Conservation (phyloP, 139 green algal species). For the Asterochloris erici region DNA sequence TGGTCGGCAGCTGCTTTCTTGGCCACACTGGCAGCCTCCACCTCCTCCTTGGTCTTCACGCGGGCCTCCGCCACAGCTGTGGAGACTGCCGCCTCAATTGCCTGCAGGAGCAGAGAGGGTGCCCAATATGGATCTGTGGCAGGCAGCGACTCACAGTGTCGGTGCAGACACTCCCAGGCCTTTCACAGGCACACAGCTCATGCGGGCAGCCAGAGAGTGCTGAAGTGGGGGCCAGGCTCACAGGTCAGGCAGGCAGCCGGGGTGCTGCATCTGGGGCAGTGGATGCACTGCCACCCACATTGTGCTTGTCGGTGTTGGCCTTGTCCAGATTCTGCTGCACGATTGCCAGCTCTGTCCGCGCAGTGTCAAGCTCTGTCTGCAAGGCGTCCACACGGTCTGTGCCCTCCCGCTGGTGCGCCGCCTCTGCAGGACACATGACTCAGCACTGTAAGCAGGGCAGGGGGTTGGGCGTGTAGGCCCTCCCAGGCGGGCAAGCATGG, state of each 20-base stretch:
- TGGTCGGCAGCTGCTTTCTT: conserved; percentile 22
- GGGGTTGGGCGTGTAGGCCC: too few relatives aligned
- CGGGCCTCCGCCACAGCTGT: conserved; percentile 23
- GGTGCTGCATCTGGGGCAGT: too few relatives aligned
- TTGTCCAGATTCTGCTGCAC: conserved; percentile 30
- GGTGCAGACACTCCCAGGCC: too few relatives aligned
- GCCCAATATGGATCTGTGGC: neutral
- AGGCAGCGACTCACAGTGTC: too few relatives aligned
- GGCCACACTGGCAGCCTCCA: conserved; percentile 4
- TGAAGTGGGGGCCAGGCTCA: neutral
- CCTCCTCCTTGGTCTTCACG: conserved; percentile 22
- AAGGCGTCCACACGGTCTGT: conserved; percentile 42
- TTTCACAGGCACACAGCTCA: too few relatives aligned
- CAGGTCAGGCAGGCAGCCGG: too few relatives aligned
- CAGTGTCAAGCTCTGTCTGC: conserved; percentile 43
- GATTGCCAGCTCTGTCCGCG: conserved; percentile 48
- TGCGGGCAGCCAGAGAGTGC: neutral
- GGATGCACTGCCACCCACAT: conserved; percentile 4
- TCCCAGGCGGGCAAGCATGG: too few relatives aligned
- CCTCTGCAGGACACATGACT: neutral
- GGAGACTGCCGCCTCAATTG: conserved; percentile 23
- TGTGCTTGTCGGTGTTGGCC: conserved; percentile 24
- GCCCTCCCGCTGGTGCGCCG: conserved; percentile 22
- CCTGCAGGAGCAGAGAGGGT: conserved; percentile 6
- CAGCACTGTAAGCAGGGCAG: too few relatives aligned